Evolutionary conservation across 2,329 filamentous ascomycete genomes (phyloP).

Genomic region (Botryosphaeria dothidea): DNA sequence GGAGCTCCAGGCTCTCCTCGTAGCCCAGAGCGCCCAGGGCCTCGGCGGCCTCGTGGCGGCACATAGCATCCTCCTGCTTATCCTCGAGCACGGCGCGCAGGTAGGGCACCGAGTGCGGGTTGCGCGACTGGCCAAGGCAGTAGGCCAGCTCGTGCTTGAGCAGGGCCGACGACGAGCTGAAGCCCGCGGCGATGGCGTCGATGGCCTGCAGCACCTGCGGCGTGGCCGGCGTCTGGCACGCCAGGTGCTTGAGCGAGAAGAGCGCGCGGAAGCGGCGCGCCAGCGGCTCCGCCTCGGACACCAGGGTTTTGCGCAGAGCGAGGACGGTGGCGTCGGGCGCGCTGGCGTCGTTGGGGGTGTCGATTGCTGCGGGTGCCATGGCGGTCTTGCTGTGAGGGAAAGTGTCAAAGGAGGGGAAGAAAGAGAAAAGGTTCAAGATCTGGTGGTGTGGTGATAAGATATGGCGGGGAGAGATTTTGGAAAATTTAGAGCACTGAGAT

Average conservation of each 20-base stretch:
- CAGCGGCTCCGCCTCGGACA: slow-evolving; percentile 77
- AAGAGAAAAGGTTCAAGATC: neutral
- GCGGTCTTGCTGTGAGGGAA: neutral
- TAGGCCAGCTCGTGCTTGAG: slow-evolving; percentile 97
- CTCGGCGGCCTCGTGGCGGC: slow-evolving; percentile 93
- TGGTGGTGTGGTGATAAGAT: slow-evolving; percentile 14
- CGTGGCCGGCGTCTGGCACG: slow-evolving; percentile 63
- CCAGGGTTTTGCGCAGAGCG: slow-evolving; percentile 72
- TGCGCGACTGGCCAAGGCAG: slow-evolving; percentile 88
- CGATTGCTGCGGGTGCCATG: slow-evolving; percentile 13
- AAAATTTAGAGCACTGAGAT: slow-evolving; percentile 18
- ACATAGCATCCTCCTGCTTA: slow-evolving; percentile 87
- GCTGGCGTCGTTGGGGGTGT: neutral
- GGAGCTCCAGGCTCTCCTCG: slow-evolving; percentile 68
- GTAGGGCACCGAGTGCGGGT: slow-evolving; percentile 70
- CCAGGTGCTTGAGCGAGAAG: slow-evolving; percentile 95
- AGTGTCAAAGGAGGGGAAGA: neutral
- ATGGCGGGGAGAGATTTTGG: slow-evolving; percentile 8
- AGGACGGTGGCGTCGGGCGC: slow-evolving; percentile 51
- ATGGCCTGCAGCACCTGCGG: slow-evolving; percentile 63
- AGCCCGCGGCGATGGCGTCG: slow-evolving; percentile 83
- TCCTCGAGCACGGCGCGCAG: slow-evolving; percentile 75
- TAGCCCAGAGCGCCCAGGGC: slow-evolving; percentile 87
- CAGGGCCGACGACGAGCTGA: slow-evolving; percentile 80
- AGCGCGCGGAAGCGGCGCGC: slow-evolving; percentile 91